A percentile compares a stretch with the other conserved stretches of the same genome.
These are phyloP conservation scores for Herpotrichia juniperi DNA, from an alignment of 2,329 filamentous ascomycete species.

Conservation along the genomic window DNA sequence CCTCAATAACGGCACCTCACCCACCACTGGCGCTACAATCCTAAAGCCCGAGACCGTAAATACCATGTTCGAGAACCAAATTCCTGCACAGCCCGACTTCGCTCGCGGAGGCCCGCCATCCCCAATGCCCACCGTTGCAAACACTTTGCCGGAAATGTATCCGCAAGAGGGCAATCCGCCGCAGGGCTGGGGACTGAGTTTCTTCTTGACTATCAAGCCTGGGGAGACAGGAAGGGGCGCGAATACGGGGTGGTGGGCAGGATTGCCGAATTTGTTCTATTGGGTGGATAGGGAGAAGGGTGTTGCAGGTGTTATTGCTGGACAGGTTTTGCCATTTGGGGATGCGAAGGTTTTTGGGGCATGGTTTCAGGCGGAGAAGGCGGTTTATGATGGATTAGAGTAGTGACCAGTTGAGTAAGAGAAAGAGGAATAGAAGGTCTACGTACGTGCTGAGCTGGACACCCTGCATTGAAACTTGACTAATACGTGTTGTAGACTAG, in stretches of 20 bases:
- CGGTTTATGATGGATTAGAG: constrained; percentile 42
- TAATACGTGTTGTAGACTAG: no score
- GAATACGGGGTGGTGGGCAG: constrained; percentile 63
- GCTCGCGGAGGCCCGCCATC: constrained; percentile 41
- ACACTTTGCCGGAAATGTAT: constrained; percentile 58
- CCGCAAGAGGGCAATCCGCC: constrained; percentile 55
- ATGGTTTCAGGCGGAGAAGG: constrained; percentile 44
- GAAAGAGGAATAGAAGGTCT: not conserved
- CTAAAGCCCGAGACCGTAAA: constrained; percentile 64
- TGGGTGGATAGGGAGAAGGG: constrained; percentile 67
- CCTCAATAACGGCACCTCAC: constrained; percentile 68
- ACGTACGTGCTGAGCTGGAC: no score
- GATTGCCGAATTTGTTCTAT: constrained; percentile 66
- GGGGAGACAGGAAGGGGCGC: constrained; percentile 59
- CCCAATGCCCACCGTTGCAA: constrained; percentile 57
- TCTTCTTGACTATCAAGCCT: constrained; percentile 58
- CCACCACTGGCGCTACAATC: constrained; percentile 61
- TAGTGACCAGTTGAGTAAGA: no score
- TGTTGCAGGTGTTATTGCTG: constrained; percentile 50
- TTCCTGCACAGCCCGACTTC: constrained; percentile 49
- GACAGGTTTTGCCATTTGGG: constrained; percentile 43
- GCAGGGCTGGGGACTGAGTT: constrained; percentile 69
- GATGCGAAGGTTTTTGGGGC: constrained; percentile 39
- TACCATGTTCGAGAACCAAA: constrained; percentile 69
- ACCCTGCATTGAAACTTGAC: no score